These are phyloP conservation scores for Punica granatum DNA, from an alignment of 345 rosid species.

Conservation along the genomic window DNA sequence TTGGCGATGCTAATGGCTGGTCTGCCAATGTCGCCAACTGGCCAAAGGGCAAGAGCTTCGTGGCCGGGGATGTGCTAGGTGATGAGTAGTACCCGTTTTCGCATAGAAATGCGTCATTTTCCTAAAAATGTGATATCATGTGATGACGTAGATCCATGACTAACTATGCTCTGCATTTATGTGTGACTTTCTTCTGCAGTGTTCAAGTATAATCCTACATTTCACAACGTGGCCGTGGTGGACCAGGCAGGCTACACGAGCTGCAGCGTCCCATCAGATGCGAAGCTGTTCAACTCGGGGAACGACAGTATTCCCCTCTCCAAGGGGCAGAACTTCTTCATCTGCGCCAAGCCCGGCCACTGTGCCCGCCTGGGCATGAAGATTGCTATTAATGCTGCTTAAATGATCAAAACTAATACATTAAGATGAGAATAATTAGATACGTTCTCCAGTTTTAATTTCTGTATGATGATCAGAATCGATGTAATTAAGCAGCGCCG, in stretches of 20 bases:
- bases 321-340: slow-evolving; percentile 42
- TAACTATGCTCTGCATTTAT: not conserved
- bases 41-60: slow-evolving; percentile 44
- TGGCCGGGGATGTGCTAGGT: slow-evolving; percentile 42
- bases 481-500: too few species aligned
- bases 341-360: slow-evolving; percentile 35
- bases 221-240: slow-evolving; percentile 40
- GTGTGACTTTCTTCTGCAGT: slow-evolving; percentile 17
- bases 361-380: slow-evolving; percentile 42
- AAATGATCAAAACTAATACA: not conserved
- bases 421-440: not conserved
- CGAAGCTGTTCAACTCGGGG: slow-evolving; percentile 32
- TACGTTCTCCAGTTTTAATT: not conserved
- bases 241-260: slow-evolving; percentile 24
- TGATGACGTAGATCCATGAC: slow-evolving; percentile 2
- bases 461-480: too few species aligned
- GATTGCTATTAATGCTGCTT: slow-evolving; percentile 35
- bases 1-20: slow-evolving; percentile 44
- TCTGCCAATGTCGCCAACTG: slow-evolving; percentile 22
- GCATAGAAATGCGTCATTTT: too few species aligned
- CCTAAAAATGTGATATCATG: too few species aligned
- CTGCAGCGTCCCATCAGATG: slow-evolving; percentile 26
- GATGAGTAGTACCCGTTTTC: too few species aligned
- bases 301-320: slow-evolving; percentile 29
- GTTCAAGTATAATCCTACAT: slow-evolving; percentile 30